These are phyloP conservation scores for Lepidium campestre DNA, from an alignment of 441 rosid genomes.

Conservation along the genomic window DNA sequence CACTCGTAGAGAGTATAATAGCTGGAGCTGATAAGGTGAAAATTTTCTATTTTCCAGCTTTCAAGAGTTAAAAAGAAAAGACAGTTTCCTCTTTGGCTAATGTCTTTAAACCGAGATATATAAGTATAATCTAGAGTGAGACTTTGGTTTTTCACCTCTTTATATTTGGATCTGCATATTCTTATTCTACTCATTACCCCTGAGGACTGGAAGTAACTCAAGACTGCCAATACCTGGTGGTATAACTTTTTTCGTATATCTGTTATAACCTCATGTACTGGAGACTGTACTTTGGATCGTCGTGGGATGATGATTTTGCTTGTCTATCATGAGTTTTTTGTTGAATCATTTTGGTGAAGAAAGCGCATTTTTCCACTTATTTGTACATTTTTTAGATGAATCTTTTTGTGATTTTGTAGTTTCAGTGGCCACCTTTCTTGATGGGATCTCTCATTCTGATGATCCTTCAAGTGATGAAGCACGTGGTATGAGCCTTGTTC, in stretches of 20 bases:
- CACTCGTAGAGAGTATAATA: conserved; percentile 81
- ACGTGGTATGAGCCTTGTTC: conserved; percentile 51
- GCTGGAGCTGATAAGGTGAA: conserved; percentile 77
- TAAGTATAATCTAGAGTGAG: neutral
- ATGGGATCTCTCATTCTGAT: conserved; percentile 86
- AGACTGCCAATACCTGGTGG: neutral
- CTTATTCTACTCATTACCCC: neutral
- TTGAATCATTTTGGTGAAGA: neutral
- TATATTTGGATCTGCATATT: neutral
- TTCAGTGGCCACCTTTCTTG: conserved; percentile 96
- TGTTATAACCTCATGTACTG: neutral
- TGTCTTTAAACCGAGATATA: neutral
- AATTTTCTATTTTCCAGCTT: conserved; percentile 21
- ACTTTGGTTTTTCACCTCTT: neutral
- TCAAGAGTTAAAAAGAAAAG: neutral
- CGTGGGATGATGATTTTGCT: neutral
- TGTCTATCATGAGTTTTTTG: neutral
- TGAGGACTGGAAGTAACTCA: neutral
- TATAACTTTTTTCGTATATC: neutral
- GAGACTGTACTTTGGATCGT: neutral
- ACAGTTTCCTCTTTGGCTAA: neutral
- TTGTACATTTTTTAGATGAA: conserved; percentile 1
- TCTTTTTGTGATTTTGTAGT: conserved; percentile 36
- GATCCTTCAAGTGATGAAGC: conserved; percentile 78
- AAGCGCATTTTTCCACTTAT: conserved; percentile 25